Evolutionary conservation across 148 eudicot genomes (phyloP), one percentile per base, ranked within the genome.

Genomic region (Silene latifolia): DNA sequence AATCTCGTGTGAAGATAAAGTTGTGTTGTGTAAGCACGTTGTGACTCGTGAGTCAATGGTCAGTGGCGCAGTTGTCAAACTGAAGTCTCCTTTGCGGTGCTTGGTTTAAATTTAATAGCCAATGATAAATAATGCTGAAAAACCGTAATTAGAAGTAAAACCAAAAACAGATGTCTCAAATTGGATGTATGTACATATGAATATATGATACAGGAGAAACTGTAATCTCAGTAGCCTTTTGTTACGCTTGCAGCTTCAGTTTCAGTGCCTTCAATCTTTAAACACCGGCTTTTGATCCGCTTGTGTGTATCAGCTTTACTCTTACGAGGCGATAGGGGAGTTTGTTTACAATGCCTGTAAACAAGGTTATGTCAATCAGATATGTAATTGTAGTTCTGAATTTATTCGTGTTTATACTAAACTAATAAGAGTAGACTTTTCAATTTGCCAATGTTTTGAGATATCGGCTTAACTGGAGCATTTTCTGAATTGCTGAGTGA

Each of bases 281-380:
- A 27, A 64, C 71, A 54, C 19, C 71, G 75, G 27, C 74, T 82
- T 74, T 79, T 81, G 68, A 7, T 72, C 66, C 69, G 79, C 83
- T 80, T 86, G 58, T 62, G 79, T 51, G 54, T 65, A 13, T 88
- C 87, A 15, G 69, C 53, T 57, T 70, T 85, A 18, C 81, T 72
- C 82, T 79, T 86, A 21, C 76, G 75, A n/a, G 79, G 72, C 66
- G 84, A 63, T 54, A 79, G 59, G 65, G 72, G 83, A 75, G 39
- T 76, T 74, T 85, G 85, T 75, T 80, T 87, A 70, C 74, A 76
- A 46, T 72, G 71, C 77, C 88, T 87, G 76, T 7, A 17, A 17
- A 7, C 1, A 74, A 74, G 2, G 19, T 21, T 35, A 3, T 12
- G 14, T 32, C 46, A 69, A 64, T 69, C 27, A 74, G 14, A 9